Conservation (phyloP, 2,329 filamentous ascomycete species). For the Ophiosphaerella herpotricha region DNA sequence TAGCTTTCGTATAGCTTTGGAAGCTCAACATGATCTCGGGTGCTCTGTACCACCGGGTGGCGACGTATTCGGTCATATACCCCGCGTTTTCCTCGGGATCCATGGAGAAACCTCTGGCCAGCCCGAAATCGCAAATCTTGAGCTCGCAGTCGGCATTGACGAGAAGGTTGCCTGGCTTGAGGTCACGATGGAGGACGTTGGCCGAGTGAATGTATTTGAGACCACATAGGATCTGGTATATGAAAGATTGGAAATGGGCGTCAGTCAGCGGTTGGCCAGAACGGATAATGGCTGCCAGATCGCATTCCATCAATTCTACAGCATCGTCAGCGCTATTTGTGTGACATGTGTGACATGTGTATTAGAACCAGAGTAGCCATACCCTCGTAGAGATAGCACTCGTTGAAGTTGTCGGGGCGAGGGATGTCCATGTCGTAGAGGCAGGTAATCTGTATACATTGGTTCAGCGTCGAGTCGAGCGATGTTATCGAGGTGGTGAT, state of each 20-base stretch:
- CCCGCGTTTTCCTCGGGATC: constrained; percentile 98
- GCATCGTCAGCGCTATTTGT: constrained; percentile 23
- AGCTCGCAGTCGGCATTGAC: constrained; percentile 99
- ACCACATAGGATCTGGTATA: constrained; percentile 98
- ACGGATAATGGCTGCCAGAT: constrained; percentile 95
- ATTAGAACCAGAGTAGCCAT: constrained; percentile 4
- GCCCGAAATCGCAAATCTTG: constrained; percentile 98
- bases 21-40: constrained; percentile 99
- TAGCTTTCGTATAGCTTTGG: constrained; percentile 99
- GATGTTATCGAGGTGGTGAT: constrained; percentile 1
- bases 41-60: constrained; percentile 97
- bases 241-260: constrained; percentile 99
- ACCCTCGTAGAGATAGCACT: constrained; percentile 99
- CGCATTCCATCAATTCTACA: constrained; percentile 97
- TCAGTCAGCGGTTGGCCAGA: constrained; percentile 97
- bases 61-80: constrained; percentile 99
- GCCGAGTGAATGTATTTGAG: constrained; percentile 99
- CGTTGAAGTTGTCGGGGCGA: constrained; percentile 95
- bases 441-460: constrained; percentile 79
- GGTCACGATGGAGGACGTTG: constrained; percentile 93
- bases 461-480: constrained; percentile 43
- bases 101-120: constrained; percentile 94
- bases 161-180: constrained; percentile 95
- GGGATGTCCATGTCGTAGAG: constrained; percentile 99
- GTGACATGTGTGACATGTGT: not conserved